Conservation (phyloP, 371 early-diverging fungal species). For the Mucor mucedo region DNA sequence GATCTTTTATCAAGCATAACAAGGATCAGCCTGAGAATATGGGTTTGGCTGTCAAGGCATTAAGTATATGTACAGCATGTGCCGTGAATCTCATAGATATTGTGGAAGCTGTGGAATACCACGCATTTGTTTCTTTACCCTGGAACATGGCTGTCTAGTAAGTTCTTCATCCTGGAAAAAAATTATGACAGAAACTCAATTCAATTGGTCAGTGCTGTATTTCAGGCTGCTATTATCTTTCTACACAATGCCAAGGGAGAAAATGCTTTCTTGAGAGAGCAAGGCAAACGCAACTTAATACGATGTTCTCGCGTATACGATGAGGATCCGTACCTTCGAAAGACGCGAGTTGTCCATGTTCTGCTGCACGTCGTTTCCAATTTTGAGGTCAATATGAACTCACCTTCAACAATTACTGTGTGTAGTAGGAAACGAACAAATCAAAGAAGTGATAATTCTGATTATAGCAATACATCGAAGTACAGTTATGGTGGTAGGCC, state of each 20-base stretch:
- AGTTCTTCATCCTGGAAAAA: neutral
- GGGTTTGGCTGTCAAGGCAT: constrained; percentile 34
- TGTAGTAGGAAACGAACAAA: neutral
- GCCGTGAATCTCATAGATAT: constrained; percentile 32
- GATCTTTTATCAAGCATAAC: constrained; percentile 23
- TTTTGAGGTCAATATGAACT: constrained; percentile 2
- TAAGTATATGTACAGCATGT: constrained; percentile 37
- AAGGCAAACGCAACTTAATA: constrained; percentile 29
- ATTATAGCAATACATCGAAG: no score
- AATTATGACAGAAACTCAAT: neutral
- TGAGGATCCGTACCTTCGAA: constrained; percentile 19
- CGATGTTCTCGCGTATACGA: constrained; percentile 28
- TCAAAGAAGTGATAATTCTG: neutral
- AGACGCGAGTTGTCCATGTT: constrained; percentile 16
- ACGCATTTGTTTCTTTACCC: constrained; percentile 29
- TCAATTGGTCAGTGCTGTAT: constrained; percentile 29
- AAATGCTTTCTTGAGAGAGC: constrained; percentile 24
- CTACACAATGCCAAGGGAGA: constrained; percentile 45
- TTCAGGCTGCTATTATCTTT: constrained; percentile 50
- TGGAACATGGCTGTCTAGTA: constrained; percentile 48
- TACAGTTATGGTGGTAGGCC: neutral
- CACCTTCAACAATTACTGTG: neutral
- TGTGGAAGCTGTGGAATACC: constrained; percentile 20
- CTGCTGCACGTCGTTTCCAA: neutral
- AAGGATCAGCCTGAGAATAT: constrained; percentile 19